Conservation (phyloP, 768 basidiomycete genomes). For the Pholiota molesta region DNA sequence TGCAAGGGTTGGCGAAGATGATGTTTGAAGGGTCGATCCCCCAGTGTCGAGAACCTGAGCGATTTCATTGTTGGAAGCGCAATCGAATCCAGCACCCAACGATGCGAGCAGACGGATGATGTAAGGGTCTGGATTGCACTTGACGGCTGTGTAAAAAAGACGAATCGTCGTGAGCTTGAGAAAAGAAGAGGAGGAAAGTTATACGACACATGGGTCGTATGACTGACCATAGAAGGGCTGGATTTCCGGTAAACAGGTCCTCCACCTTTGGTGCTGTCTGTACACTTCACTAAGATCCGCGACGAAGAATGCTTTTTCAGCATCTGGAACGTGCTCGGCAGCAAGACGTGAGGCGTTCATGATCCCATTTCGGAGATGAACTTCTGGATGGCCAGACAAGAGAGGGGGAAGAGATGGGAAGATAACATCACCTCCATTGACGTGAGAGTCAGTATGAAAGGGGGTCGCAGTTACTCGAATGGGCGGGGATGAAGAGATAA, state of each 20-base stretch:
- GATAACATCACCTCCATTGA: slow-evolving; percentile 42
- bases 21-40: slow-evolving; percentile 80
- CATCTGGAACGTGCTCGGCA: slow-evolving; percentile 61
- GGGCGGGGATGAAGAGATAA: slow-evolving; percentile 47
- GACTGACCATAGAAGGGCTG: slow-evolving; percentile 90
- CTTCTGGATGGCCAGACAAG: slow-evolving; percentile 65
- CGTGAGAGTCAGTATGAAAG: slow-evolving; percentile 21
- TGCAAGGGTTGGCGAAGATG: slow-evolving; percentile 99
- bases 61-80: slow-evolving; percentile 95
- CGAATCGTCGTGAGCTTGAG: slow-evolving; percentile 12
- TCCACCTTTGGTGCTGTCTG: slow-evolving; percentile 84
- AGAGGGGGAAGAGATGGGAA: slow-evolving; percentile 72
- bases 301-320: slow-evolving; percentile 96
- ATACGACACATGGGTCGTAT: background rate
- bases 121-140: slow-evolving; percentile 98
- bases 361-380: slow-evolving; percentile 79
- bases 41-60: slow-evolving; percentile 73
- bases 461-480: slow-evolving; percentile 57
- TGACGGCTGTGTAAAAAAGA: slow-evolving; percentile 67
- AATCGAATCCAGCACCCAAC: slow-evolving; percentile 94
- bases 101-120: slow-evolving; percentile 89
- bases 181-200: slow-evolving; percentile 8
- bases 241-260: slow-evolving; percentile 74
- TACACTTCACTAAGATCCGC: slow-evolving; percentile 91
- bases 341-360: slow-evolving; percentile 60